Base-by-base conservation (phyloP, 352 stramenopile genomes). In the Pythium phragmiticola region DNA sequence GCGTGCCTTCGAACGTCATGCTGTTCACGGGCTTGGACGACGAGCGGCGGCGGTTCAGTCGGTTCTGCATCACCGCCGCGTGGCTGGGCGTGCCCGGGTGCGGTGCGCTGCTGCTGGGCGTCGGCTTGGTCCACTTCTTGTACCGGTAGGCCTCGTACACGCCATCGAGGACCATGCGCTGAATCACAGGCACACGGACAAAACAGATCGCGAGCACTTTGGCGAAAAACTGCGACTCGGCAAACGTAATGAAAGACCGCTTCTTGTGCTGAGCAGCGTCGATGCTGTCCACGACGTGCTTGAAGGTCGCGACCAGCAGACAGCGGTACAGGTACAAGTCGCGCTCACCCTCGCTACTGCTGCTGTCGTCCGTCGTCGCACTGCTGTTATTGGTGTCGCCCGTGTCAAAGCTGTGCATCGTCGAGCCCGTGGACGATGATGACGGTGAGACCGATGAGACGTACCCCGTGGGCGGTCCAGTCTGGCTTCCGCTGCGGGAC, bases 241-340 rank as follows among this genome's bases (percentile, higher is more conserved):
- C 57, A 19, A 85, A 70, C 8, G 80, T 79, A 39, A 90, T 80
- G 55, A 80, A 87, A n/a, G 75, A 17, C 0, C 80, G 76, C 21
- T 69, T 68, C 41, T 77, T 81, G 4, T 63, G 49, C 9, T 75
- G 71, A 0, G 73, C 78, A 6, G 59, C 67, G 19, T 91, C 80
- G 19, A 91, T 70, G 55, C 74, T 89, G 56, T 89, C 80, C 12
- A 77, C 67, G 4, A 84, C 82, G 51, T 87, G 79, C 69, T 89
- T 87, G 67, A 88, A 91, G 1, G 80, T 91, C n/a, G 80, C 80
- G n/a, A 89, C 79, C 4, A 91, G 67, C 16, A 88, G 63, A 45
- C 80, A 89, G 2, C 82, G 69, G 54, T 91, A 89, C 41, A 87
- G 49, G 49, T 87, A 83, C 28, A 89, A 64, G 48, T 89, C 78